Evolutionary conservation across 768 basidiomycete genomes (phyloP), one percentile per base, ranked within the genome.

Genomic region (Trametes elegans): DNA sequence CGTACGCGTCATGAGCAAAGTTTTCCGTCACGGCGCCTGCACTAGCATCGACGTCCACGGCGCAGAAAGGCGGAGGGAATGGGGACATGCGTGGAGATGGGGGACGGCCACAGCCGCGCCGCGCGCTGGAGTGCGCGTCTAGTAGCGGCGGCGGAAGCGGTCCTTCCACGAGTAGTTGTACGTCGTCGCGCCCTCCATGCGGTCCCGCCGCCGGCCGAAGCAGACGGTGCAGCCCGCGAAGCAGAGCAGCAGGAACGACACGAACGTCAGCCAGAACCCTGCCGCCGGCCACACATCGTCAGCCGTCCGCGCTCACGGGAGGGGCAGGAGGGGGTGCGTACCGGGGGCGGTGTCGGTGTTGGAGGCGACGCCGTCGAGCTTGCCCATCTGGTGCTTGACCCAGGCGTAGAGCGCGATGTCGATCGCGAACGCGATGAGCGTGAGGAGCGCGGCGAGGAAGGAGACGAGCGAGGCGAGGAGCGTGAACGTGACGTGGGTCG

Each of bases 251-350:
- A 90, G 71, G 65, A 90, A 71, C 11, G 83, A 68, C 18, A 77
- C 81, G 62, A 90, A 82, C 1, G 86, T 88, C 68, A 90, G 66
- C 88, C 88, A 90, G 68, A 90, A 89, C 7, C 79, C 87, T 86
- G 57, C 18, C 28, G 24, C 18, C 4, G 14, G 18, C 3, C 27
- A 38, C 29, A 32, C 32, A 56, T 57, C 26, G 53, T 28, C n/a
- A 27, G 23, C n/a, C 2, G 13, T 32, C 34, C 13, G 13, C n/a
- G 34, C 11, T n/a, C 34, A 7, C 31, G 40, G 7, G 24, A 21
- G 13, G 52, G 40, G 19, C 5, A 11, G 44, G 23, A 16, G 8
- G 18, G 36, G 35, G 29, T 24, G 18, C 53, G 11, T n/a, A 32
- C 34, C 36, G 26, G 36, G 38, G 11, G 16, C 24, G 57, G 32